Evolutionary conservation across 2,329 filamentous ascomycete genomes (phyloP).

Genomic region (Xylariaceae sp.): DNA sequence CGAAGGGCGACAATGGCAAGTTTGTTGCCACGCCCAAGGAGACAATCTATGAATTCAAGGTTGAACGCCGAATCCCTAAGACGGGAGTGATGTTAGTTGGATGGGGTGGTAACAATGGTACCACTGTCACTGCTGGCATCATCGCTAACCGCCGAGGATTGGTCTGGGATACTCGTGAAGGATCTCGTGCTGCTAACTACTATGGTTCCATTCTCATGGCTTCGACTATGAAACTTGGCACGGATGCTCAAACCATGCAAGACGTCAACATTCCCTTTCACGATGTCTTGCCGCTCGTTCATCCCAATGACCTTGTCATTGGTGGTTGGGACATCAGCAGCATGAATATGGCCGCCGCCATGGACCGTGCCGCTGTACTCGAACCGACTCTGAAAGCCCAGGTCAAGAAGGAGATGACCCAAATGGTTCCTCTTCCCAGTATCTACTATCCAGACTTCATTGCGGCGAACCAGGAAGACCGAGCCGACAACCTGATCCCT

Average conservation of each 20-base stretch:
- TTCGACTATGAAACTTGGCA: constrained; percentile 94
- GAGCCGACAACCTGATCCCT: constrained; percentile 84
- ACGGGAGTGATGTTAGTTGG: constrained; percentile 96
- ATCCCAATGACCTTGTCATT: constrained; percentile 92
- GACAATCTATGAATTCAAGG: constrained; percentile 95
- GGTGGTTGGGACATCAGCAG: constrained; percentile 97
- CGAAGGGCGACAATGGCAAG: constrained; percentile 66
- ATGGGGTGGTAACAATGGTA: constrained; percentile 97
- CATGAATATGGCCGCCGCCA: constrained; percentile 83
- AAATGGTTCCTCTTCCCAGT: constrained; percentile 84
- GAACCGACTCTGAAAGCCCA: constrained; percentile 90
- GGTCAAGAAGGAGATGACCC: constrained; percentile 89
- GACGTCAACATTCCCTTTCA: constrained; percentile 98
- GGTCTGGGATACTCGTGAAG: constrained; percentile 91
- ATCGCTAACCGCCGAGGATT: constrained; percentile 88
- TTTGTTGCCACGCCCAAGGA: constrained; percentile 83
- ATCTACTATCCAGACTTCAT: constrained; percentile 99
- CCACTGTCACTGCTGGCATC: constrained; percentile 95
- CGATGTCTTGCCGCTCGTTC: constrained; percentile 90
- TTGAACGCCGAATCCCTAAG: constrained; percentile 89
- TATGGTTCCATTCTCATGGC: constrained; percentile 97
- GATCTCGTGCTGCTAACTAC: constrained; percentile 84
- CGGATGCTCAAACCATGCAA: constrained; percentile 75
- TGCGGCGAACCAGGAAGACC: constrained; percentile 94
- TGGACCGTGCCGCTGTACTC: constrained; percentile 93